Evolutionary conservation across 2,329 filamentous ascomycete genomes (phyloP).

Genomic region (Beauveria medogensis): DNA sequence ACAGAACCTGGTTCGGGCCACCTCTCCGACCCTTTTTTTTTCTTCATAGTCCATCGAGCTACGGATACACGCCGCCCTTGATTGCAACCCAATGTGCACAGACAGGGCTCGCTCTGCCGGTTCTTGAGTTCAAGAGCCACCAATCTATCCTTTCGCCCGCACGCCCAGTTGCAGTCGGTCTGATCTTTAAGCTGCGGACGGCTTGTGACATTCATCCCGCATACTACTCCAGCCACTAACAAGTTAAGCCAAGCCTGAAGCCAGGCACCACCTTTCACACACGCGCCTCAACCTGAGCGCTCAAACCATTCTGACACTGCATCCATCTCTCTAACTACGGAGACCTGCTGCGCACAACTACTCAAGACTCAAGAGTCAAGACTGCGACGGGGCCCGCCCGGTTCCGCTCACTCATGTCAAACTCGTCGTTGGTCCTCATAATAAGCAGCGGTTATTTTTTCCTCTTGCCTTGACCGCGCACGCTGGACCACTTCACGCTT

Average conservation of each 20-base stretch:
- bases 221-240: neutral
- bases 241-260: neutral
- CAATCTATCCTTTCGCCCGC: conserved; percentile 3
- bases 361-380: neutral
- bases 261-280: conserved; percentile 2
- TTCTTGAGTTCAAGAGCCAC: neutral
- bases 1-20: neutral
- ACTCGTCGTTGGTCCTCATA: neutral
- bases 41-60: neutral
- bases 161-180: neutral
- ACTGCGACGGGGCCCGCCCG: neutral
- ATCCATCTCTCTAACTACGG: neutral
- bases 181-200: conserved; percentile 6
- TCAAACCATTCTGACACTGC: conserved; percentile 11
- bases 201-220: conserved; percentile 11
- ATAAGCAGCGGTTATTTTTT: neutral
- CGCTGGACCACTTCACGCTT: neutral
- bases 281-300: conserved; percentile 5
- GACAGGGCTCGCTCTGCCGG: conserved; percentile 1
- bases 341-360: neutral
- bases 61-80: neutral
- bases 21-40: conserved; percentile 2
- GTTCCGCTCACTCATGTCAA: conserved; percentile 2
- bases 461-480: neutral
- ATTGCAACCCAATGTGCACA: neutral